Conservation (phyloP, 768 basidiomycete species). For the Boletus pseudo-olivaceus region DNA sequence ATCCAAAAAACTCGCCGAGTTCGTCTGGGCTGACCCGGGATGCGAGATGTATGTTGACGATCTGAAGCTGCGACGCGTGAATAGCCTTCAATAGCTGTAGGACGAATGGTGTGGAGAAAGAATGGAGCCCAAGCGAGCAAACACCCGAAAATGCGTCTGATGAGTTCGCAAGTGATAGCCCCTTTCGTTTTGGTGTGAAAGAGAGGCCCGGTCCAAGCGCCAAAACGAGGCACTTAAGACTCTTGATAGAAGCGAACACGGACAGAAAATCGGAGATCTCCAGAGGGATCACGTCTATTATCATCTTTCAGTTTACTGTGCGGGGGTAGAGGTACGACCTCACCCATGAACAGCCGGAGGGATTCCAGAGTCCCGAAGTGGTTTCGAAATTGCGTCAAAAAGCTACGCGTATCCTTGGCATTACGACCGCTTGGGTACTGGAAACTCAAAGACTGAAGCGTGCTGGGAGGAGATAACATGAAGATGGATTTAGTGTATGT, state of each 20-base stretch:
- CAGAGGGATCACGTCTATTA: slow-evolving; percentile 8
- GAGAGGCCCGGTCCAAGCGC: slow-evolving; percentile 11
- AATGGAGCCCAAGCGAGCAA: slow-evolving; percentile 12
- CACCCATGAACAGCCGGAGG: slow-evolving; percentile 18
- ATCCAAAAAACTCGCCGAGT: slow-evolving; percentile 4
- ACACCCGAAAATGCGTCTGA: slow-evolving; percentile 6
- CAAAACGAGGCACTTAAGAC: slow-evolving; percentile 18
- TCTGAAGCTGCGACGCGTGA: slow-evolving; percentile 8
- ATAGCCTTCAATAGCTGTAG: slow-evolving; percentile 6
- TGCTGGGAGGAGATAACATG: slow-evolving; percentile 2
- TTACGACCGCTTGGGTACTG: slow-evolving; percentile 14
- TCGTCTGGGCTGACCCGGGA: slow-evolving; percentile 7
- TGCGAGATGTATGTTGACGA: slow-evolving; percentile 16
- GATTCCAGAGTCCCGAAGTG: slow-evolving; percentile 12
- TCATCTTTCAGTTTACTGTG: background rate
- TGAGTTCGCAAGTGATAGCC: background rate
- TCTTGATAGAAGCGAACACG: slow-evolving; percentile 9
- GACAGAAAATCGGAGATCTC: slow-evolving; percentile 17
- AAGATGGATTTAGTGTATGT: slow-evolving; percentile 14
- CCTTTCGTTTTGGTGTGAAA: slow-evolving; percentile 10
- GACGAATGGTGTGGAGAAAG: slow-evolving; percentile 10
- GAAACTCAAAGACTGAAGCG: slow-evolving; percentile 11
- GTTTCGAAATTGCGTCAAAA: slow-evolving; percentile 8
- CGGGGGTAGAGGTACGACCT: background rate
- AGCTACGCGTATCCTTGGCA: slow-evolving; percentile 11